Evolutionary conservation across 129 eudicot species (phyloP).

Genomic region (Chrysanthemum seticuspe): DNA sequence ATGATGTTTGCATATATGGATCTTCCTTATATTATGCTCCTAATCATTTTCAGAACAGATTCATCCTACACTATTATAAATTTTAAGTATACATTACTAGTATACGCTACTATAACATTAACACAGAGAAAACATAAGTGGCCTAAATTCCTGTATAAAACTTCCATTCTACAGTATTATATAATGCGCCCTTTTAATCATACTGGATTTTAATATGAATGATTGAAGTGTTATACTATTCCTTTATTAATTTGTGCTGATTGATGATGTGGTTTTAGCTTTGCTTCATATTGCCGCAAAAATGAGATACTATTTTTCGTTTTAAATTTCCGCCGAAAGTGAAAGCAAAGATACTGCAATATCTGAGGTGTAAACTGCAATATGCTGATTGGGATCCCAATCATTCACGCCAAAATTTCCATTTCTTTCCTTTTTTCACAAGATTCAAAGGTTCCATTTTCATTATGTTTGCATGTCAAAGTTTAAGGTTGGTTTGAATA

Average conservation of each 20-base stretch:
- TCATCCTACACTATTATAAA: too few relatives aligned
- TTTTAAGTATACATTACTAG: too few relatives aligned
- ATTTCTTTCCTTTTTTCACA: slow-evolving; percentile 5
- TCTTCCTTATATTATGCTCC: too few relatives aligned
- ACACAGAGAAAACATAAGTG: too few relatives aligned
- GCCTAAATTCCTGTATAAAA: too few relatives aligned
- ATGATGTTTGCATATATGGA: too few relatives aligned
- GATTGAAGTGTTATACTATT: too few relatives aligned
- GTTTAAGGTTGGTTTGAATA: not conserved
- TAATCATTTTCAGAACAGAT: too few relatives aligned
- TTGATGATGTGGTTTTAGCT: slow-evolving; percentile 8
- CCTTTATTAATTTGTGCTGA: not conserved
- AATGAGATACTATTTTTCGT: slow-evolving; percentile 18
- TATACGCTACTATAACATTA: too few relatives aligned
- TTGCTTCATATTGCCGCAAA: slow-evolving; percentile 38
- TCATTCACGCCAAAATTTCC: slow-evolving; percentile 7
- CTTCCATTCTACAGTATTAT: too few relatives aligned
- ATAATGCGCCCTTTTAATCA: too few relatives aligned
- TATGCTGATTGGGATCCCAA: slow-evolving; percentile 28
- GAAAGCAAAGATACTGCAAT: slow-evolving; percentile 24
- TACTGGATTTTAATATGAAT: too few relatives aligned
- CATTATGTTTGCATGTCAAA: slow-evolving; percentile 8
- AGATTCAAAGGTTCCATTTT: slow-evolving; percentile 14
- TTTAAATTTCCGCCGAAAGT: slow-evolving; percentile 42
- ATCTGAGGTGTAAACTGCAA: slow-evolving; percentile 18